Base-by-base conservation (phyloP, 202 grass and related monocot species). In the Setaria viridis region DNA sequence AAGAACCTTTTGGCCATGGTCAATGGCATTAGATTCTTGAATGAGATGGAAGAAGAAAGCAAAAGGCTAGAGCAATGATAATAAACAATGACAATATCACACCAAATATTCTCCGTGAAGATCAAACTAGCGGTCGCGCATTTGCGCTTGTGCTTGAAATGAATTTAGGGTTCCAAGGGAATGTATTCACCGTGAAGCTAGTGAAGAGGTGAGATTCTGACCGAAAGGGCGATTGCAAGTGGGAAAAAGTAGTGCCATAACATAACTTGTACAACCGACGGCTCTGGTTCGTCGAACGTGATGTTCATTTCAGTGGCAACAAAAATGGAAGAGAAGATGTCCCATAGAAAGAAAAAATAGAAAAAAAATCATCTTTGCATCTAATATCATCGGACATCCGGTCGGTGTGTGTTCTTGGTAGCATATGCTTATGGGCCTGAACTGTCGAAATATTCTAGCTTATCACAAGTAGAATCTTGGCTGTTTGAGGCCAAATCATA, bases 101-200 rank as follows among this genome's bases (percentile, higher is more conserved):
- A 75, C 63, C 75, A 41, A 90, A 90, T 88, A 92, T 94, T 92
- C 92, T 45, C 56, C 47, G 15, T n/a, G 86, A 92, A 94, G 81
- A 58, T 25, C 62, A 66, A 87, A 59, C 35, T 82, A 90, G 79
- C 67, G 65, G 84, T 29, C 55, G 72, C 78, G 5, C 19, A 81
- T 80, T 87, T 76, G 59, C 54, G 76, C 12, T 65, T 84, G 84
- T 83, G 72, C 41, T 1, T 72, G 6, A 19, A 75, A 57, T 11
- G 65, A 49, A 64, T 37, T 49, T 63, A 35, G 80, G 13, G 21
- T 48, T 60, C 9, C 15, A 65, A 65, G 45, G 75, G 21, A 75
- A 84, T 53, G 4, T 74, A 19, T 84, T 70, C 75, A 77, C 42
- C 25, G 55, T 53, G 41, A 16, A 53, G 72, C 62, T 77, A 10